Evolutionary conservation across 2,329 filamentous ascomycete species (phyloP), one percentile per base, ranked within the genome.

Genomic region (Clonostachys byssicola): DNA sequence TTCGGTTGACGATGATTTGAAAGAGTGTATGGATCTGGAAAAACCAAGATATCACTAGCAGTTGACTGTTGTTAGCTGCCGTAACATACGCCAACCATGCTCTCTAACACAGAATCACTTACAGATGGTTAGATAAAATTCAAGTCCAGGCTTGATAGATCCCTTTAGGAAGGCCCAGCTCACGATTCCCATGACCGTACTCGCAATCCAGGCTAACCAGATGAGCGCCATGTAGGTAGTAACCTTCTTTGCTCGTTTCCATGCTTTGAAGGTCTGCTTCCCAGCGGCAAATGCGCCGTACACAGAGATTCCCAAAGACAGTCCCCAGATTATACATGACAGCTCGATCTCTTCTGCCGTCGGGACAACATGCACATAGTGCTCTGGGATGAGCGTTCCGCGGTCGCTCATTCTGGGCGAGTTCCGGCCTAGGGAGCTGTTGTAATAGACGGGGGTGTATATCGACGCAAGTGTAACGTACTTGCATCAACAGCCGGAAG

Each of bases 1-100:
- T 69, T 35, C 74, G 69, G 50, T 77, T 78, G 54, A 76, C 69
- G 55, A 77, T 76, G 47, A 77, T 77, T 55, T 76, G 73, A 60
- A 75, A 69, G 2, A 77, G 60, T 20, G 73, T 64, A 44, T 62
- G 59, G 4, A 61, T 54, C 51, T 77, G 72, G 17, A 74, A 63
- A 30, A 53, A 51, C 59, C 59, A 61, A 61, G 13, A 20, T 17
- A 42, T 14, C 5, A n/a, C 17, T 39, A 12, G 14, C 12, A 39
- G 36, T 39, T 8, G 10, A 14, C 12, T 39, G 36, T n/a, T 23
- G 20, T 20, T 20, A 42, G 16, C 13, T 17, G 17, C 7, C 16
- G 40, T 14, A 42, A 13, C 20, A 20, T 42, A 13, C 20, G 20
- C 8, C 14, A 23, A 20, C 16, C 40, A 44, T 12, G 23, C 23